Conservation (phyloP, 441 rosid species). For the Populus hybrid region DNA sequence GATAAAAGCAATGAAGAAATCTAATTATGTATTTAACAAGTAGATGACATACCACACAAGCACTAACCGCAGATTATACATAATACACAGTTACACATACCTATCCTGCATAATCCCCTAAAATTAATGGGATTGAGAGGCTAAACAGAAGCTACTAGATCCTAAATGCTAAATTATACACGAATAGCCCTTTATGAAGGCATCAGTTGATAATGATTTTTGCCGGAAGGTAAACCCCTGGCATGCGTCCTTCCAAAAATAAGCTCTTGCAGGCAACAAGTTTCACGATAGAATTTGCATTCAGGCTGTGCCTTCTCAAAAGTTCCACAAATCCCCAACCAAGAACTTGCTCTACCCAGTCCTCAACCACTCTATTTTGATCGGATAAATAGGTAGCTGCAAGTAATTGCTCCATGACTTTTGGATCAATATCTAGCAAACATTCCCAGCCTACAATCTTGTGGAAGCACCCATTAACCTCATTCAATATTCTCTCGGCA, state of each 20-base stretch:
- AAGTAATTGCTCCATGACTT: conserved; percentile 56
- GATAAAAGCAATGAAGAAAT: not conserved
- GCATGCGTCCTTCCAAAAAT: conserved; percentile 35
- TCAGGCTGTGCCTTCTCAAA: conserved; percentile 22
- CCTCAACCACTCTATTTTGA: conserved; percentile 31
- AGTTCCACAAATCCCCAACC: conserved; percentile 46
- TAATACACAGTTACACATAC: not conserved
- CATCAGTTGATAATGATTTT: conserved; percentile 33
- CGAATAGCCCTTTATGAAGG: conserved; percentile 7
- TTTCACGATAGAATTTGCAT: conserved; percentile 36
- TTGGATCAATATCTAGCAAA: conserved; percentile 49
- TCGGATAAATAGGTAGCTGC: conserved; percentile 51
- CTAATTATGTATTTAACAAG: not conserved
- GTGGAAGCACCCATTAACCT: conserved; percentile 37
- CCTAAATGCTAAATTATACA: conserved; percentile 25
- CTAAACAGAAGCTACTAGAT: conserved; percentile 10
- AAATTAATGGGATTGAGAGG: conserved; percentile 20
- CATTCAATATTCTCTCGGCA: conserved; percentile 40
- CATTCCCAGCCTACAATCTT: conserved; percentile 37
- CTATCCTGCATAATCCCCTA: conserved; percentile 22
- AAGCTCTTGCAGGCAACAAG: conserved; percentile 34
- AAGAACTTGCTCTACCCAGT: conserved; percentile 58
- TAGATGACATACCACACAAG: not conserved
- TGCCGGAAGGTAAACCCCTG: conserved; percentile 49
- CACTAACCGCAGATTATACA: conserved; percentile 2